Evolutionary conservation across 1,284 basidiomycete species (phyloP).

Genomic region (Moniliella sp.): DNA sequence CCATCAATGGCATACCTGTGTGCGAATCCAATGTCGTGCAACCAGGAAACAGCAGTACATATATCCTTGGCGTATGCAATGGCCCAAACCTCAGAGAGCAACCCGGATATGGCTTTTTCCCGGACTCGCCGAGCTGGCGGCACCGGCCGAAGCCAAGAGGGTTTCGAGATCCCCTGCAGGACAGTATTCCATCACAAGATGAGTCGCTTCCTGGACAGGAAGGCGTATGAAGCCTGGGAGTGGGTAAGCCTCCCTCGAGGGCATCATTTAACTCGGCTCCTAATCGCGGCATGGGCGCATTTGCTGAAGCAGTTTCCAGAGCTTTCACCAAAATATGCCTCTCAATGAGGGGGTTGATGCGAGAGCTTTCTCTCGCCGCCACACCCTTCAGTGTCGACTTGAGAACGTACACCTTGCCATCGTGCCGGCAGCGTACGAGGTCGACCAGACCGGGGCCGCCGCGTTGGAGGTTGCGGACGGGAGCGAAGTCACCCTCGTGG

Average conservation of each 20-base stretch:
- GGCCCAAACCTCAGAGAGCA: constrained; percentile 19
- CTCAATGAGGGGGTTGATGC: constrained; percentile 1
- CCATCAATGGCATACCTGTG: constrained; percentile 6
- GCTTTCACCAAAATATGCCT: not conserved
- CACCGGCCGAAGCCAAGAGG: constrained; percentile 16
- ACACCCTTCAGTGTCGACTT: constrained; percentile 27
- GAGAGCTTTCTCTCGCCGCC: constrained; percentile 10
- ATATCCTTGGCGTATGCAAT: constrained; percentile 23
- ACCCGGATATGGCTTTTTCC: constrained; percentile 12
- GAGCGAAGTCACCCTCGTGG: constrained; percentile 14
- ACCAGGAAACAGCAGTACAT: constrained; percentile 26
- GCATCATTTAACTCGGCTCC: not conserved
- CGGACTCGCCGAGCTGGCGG: constrained; percentile 9
- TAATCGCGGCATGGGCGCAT: not conserved
- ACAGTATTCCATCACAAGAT: constrained; percentile 29
- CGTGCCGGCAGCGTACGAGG: constrained; percentile 21
- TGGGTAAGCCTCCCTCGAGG: constrained; percentile 21
- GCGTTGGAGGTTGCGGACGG: constrained; percentile 17
- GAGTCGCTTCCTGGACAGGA: no score
- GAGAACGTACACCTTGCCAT: constrained; percentile 26
- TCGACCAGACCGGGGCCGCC: constrained; percentile 21
- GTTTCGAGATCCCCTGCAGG: constrained; percentile 28
- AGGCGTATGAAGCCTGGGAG: constrained; percentile 21
- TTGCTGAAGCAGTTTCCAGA: no score
- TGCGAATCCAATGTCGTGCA: constrained; percentile 19